Percentiles rank a stretch among this genome's conserved stretches.
These are phyloP conservation scores for Raffaelea deltoideospora DNA, from an alignment of 2,329 filamentous ascomycete genomes.

Conservation along the genomic window DNA sequence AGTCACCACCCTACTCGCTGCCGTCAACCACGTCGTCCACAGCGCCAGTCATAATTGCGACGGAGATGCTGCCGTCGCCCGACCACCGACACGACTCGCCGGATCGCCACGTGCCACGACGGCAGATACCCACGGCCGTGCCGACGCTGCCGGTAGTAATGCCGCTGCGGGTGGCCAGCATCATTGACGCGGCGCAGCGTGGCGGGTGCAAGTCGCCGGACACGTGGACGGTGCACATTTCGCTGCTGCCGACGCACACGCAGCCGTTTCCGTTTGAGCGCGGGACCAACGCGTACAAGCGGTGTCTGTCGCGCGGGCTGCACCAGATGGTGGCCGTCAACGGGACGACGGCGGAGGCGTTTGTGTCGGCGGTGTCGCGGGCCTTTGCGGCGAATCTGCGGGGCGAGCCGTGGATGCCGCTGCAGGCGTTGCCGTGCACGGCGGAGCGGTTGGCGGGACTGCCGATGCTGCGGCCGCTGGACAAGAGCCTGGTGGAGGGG, in stretches of 20 bases:
- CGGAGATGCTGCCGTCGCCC: no score
- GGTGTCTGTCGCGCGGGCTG: constrained; percentile 43
- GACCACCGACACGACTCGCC: no score
- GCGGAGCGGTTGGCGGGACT: constrained; percentile 37
- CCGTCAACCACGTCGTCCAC: no score
- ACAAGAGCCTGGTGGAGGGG: constrained; percentile 23
- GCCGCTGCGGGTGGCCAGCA: no score
- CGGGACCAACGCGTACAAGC: constrained; percentile 44
- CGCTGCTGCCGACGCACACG: constrained; percentile 36
- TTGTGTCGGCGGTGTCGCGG: constrained; percentile 29
- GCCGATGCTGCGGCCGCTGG: constrained; percentile 42
- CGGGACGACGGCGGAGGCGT: constrained; percentile 32
- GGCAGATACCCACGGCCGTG: no score
- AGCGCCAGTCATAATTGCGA: no score
- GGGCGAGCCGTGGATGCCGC: constrained; percentile 37
- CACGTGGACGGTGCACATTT: constrained; percentile 44
- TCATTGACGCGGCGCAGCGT: no score
- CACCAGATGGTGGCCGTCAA: constrained; percentile 41
- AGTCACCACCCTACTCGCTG: no score
- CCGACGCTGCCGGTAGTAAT: no score
- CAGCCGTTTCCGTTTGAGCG: constrained; percentile 47
- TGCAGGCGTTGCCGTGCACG: constrained; percentile 44
- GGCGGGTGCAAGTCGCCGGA: constrained; percentile 18
- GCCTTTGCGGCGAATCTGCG: constrained; percentile 34
- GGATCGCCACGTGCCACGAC: no score